phyloP scores from a whole-genome alignment of 1,284 basidiomycete species.

The Flammula alnicola region DNA sequence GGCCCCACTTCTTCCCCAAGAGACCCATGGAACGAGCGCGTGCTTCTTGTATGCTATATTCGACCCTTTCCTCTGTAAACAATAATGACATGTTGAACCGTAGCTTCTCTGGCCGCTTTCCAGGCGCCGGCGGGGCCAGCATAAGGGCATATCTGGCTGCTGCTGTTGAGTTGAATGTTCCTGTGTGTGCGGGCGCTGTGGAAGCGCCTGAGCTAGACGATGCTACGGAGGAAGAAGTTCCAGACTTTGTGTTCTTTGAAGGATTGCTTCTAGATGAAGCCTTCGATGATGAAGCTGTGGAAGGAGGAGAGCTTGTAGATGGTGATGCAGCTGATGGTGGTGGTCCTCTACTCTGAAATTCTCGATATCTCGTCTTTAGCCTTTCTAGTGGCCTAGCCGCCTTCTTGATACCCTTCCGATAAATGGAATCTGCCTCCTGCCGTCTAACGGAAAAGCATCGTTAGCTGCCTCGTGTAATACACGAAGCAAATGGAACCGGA shows the following conservation, averaged over 20 bases:
- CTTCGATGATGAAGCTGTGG: constrained; percentile 35
- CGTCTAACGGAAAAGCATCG: constrained; percentile 45
- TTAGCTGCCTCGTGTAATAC: constrained; percentile 4
- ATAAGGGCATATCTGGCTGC: constrained; percentile 66
- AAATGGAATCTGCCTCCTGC: constrained; percentile 83
- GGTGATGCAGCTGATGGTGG: constrained; percentile 24
- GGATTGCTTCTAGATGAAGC: constrained; percentile 36
- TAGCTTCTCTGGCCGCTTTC: constrained; percentile 71
- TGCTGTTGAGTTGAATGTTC: constrained; percentile 39
- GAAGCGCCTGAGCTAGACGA: constrained; percentile 25
- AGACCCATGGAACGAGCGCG: constrained; percentile 79
- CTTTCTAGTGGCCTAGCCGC: constrained; percentile 84
- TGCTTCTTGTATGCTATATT: constrained; percentile 78
- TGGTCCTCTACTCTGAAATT: constrained; percentile 68
- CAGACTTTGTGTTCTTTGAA: constrained; percentile 60
- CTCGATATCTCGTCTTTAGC: constrained; percentile 82
- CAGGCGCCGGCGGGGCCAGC: constrained; percentile 66
- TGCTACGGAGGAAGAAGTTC: constrained; percentile 14
- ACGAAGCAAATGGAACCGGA: constrained; percentile 20
- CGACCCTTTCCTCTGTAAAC: constrained; percentile 67
- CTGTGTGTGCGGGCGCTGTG: constrained; percentile 30
- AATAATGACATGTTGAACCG: constrained; percentile 69
- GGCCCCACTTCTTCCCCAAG: constrained; percentile 79
- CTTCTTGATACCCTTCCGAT: constrained; percentile 83
- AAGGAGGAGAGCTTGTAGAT: constrained; percentile 16